Evolutionary conservation across 2,329 filamentous ascomycete species (phyloP).

Genomic region (Helotiales sp.): DNA sequence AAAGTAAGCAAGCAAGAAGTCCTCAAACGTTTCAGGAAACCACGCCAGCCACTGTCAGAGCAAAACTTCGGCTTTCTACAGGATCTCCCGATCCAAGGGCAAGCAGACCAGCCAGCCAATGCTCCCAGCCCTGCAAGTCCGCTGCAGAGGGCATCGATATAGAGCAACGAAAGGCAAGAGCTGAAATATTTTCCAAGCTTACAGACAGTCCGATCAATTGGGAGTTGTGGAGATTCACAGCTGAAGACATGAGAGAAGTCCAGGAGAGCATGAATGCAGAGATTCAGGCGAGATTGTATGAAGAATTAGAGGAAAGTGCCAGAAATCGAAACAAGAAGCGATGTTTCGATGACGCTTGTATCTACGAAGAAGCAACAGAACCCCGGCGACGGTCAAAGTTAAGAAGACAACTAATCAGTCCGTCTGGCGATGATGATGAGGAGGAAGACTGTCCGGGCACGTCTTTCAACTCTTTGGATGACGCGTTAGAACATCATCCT

Average conservation of each 20-base stretch:
- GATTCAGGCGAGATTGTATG: background rate
- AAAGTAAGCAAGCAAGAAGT: background rate
- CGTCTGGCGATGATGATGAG: background rate
- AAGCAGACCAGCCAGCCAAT: background rate
- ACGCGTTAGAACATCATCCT: background rate
- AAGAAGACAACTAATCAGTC: background rate
- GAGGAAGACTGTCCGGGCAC: background rate
- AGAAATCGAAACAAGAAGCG: background rate
- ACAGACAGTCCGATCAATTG: background rate
- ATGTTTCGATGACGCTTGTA: background rate
- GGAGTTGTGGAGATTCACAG: background rate
- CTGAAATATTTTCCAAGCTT: background rate
- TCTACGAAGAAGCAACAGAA: background rate
- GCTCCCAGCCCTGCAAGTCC: background rate
- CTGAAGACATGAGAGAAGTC: background rate
- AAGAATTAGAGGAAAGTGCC: background rate
- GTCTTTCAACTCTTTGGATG: background rate
- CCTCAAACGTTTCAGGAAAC: background rate
- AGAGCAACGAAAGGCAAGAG: background rate
- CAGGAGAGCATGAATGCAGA: background rate
- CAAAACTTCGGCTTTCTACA: background rate
- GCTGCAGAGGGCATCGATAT: background rate
- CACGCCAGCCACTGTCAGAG: background rate
- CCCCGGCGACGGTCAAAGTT: background rate
- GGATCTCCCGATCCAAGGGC: background rate